Evolutionary conservation across 768 basidiomycete species (phyloP).

Genomic region (Fibroporia radiculosa): DNA sequence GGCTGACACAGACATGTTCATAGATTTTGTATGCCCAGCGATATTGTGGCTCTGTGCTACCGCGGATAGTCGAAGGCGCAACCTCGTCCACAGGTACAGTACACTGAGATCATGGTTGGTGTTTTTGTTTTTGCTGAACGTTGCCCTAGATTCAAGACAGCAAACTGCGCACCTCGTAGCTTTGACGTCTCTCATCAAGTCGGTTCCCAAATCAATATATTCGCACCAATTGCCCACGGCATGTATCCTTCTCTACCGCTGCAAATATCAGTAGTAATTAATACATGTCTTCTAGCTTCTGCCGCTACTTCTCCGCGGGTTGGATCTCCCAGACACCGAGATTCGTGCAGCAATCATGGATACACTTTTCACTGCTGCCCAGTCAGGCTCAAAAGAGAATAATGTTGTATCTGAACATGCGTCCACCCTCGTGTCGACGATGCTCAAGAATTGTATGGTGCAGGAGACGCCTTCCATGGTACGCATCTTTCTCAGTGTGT

Average conservation of each 20-base stretch:
- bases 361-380: slow-evolving; percentile 64
- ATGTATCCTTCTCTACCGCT: too few relatives aligned
- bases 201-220: slow-evolving; percentile 73
- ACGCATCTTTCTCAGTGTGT: slow-evolving; percentile 14
- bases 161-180: slow-evolving; percentile 77
- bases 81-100: slow-evolving; percentile 45
- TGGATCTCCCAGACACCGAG: slow-evolving; percentile 66
- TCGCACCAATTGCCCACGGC: slow-evolving; percentile 59
- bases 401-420: slow-evolving; percentile 58
- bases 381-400: slow-evolving; percentile 38
- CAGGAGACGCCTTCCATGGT: slow-evolving; percentile 51
- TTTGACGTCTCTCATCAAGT: slow-evolving; percentile 70
- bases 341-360: slow-evolving; percentile 78
- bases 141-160: slow-evolving; percentile 34
- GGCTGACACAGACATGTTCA: not conserved
- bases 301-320: slow-evolving; percentile 78
- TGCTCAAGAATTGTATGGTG: slow-evolving; percentile 58
- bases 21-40: slow-evolving; percentile 72
- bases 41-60: slow-evolving; percentile 65
- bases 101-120: too few relatives aligned
- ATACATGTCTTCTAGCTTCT: slow-evolving; percentile 52
- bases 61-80: slow-evolving; percentile 65
- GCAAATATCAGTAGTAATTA: too few relatives aligned
- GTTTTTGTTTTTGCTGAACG: not conserved
- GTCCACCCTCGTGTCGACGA: slow-evolving; percentile 54